These are phyloP conservation scores for Cladophialophora carrionii DNA, from an alignment of 2,329 filamentous ascomycete species.

Conservation along the genomic window DNA sequence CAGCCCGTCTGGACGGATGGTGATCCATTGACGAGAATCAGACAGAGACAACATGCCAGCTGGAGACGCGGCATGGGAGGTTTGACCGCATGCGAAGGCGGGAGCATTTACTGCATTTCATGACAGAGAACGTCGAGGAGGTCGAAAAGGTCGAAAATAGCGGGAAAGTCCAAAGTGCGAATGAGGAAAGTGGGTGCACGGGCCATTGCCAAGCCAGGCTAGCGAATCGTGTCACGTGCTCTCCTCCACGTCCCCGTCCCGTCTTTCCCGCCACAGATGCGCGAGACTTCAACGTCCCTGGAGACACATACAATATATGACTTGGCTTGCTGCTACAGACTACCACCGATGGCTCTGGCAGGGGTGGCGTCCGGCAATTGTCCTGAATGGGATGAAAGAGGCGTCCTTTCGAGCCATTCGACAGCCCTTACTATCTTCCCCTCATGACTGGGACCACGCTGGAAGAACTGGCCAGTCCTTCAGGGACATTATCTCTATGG, in stretches of 20 bases:
- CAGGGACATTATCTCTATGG: conserved; percentile 43
- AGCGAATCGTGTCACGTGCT: no score
- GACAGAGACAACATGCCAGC: not conserved
- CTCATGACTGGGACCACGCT: conserved; percentile 1
- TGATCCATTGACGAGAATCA: not conserved
- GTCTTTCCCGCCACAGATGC: no score
- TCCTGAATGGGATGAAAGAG: not conserved
- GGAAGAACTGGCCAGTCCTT: not conserved
- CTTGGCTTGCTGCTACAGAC: not conserved
- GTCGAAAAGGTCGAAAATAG: no score
- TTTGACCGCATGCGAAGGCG: not conserved
- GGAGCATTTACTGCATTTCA: not conserved
- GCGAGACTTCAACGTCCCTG: no score
- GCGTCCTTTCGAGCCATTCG: no score
- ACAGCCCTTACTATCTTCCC: not conserved
- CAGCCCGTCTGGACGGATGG: not conserved
- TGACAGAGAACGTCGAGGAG: not conserved
- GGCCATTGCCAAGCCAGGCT: no score
- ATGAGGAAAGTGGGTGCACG: no score
- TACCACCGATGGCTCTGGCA: not conserved
- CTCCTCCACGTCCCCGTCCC: no score
- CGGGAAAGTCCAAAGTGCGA: no score
- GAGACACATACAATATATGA: no score
- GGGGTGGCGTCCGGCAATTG: not conserved
- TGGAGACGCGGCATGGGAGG: not conserved